Base-by-base conservation (phyloP, 306 rosid genomes). In the Oemleria cerasiformis region DNA sequence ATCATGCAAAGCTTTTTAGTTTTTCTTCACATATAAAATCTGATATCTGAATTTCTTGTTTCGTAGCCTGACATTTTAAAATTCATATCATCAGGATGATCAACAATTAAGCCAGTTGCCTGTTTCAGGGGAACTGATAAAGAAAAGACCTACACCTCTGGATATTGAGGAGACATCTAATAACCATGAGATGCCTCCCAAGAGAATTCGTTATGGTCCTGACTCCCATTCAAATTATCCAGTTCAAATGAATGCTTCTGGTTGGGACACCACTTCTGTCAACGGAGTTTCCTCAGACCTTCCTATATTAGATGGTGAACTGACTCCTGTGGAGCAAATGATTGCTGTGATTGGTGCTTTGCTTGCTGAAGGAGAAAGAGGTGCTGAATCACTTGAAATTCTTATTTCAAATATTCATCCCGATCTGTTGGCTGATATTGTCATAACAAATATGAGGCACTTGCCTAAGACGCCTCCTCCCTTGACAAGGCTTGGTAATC, bases 291-390 rank as follows among this genome's bases (percentile, higher is more conserved):
- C 96, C 68, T 76, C 82, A 73, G 88, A 83, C 78, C 73, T 75
- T 74, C 84, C 96, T 60, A 65, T 79, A 19, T 69, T 87, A 63
- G 95, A 91, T 76, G 83, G 82, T 40, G 92, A 87, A 75, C 68
- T 85, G 76, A 76, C 85, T 79, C 96, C 96, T 47, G 99, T 87
- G 75, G 99, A 94, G 82, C 96, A 94, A 82, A 94, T 94, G 99
- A 88, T 94, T 86, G 87, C 96, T 4, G 75, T 94, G 81, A 94
- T 94, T 73, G 97, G 99, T 72, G 99, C 99, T 61, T 86, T 94
- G 84, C 89, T 94, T 75, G 99, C 97, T 76, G 99, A 94, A 85
- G 99, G 99, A 71, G 97, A 94, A 80, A 88, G 95, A 76, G 99
- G 99, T 59, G 96, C 91, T 43, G 96, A 94, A 76, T 91, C 99